Evolutionary conservation across 1,139 yeast species (phyloP), one percentile per base, ranked within the genome.

Genomic region (Yamadazyma pseudoaaseri): DNA sequence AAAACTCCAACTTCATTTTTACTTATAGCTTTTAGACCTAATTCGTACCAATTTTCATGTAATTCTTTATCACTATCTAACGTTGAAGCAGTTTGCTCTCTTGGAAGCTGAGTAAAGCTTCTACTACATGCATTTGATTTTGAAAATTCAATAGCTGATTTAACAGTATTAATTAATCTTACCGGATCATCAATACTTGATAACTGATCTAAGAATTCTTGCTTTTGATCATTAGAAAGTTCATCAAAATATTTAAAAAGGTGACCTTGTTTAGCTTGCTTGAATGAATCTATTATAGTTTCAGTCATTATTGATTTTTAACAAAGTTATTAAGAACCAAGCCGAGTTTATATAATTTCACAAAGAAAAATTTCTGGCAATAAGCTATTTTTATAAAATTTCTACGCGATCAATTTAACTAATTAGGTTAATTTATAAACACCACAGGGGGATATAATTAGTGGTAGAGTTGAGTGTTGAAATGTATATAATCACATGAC

Each of bases 1-100:
- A 92, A 71, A 6, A 92, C 92, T 16, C 89, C 98, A 14, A 90
- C 97, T 51, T 84, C 77, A 45, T 83, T 83, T 17, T 66, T 56
- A 20, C 76, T 62, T 41, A 92, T 82, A 25, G 94, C 84, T 23
- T 76, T 65, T 28, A 83, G 60, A 10, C 99, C 99, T 12, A 62
- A 39, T 1, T 60, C 47, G 20, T 56, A 51, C 89, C 95, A 90
- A 8, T 47, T 24, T 13, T 56, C 47, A 25, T 61, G 44, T 15
- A 58, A 51, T 3, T 56, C 58, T 0, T 43, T 33, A 2, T 54
- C 54, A 7, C 59, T 45, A 30, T 72, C 78, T 37, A 77, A 52
- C 10, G 75, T 65, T 3, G 82, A 73, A 16, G 76, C 76, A 20
- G 72, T 64, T 25, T 74, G 76, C 2, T 64, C 48, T 0, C 45